These are phyloP conservation scores for Sordariomycetes sp. DNA, from an alignment of 2,329 filamentous ascomycete genomes.

Conservation along the genomic window DNA sequence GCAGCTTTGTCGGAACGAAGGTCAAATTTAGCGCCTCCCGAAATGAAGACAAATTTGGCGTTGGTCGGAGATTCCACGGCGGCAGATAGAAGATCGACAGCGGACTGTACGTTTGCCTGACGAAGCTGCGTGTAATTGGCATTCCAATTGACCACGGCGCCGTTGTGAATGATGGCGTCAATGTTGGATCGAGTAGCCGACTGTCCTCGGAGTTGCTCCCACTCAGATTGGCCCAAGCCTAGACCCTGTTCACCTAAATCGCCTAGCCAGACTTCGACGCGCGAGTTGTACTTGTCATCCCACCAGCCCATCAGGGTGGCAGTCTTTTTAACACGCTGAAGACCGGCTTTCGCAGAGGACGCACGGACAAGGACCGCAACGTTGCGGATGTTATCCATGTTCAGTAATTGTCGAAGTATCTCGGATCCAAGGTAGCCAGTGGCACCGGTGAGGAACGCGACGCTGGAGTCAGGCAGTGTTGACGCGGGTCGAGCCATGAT, in stretches of 20 bases:
- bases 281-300: background rate
- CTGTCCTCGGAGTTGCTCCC: slow-evolving; percentile 47
- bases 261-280: slow-evolving; percentile 9
- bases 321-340: slow-evolving; percentile 46
- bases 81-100: slow-evolving; percentile 9
- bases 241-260: slow-evolving; percentile 4
- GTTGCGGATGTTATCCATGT: slow-evolving; percentile 23
- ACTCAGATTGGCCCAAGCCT: slow-evolving; percentile 34
- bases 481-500: no score
- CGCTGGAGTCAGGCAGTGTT: background rate
- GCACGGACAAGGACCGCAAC: slow-evolving; percentile 68
- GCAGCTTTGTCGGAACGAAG: no score
- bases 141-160: slow-evolving; percentile 74
- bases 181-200: slow-evolving; percentile 39
- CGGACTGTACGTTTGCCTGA: slow-evolving; percentile 56
- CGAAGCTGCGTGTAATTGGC: slow-evolving; percentile 64
- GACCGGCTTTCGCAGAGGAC: slow-evolving; percentile 45
- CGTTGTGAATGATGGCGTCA: slow-evolving; percentile 73
- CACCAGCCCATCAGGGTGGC: slow-evolving; percentile 8
- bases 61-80: slow-evolving; percentile 6
- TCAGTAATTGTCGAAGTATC: slow-evolving; percentile 62
- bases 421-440: slow-evolving; percentile 70
- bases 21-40: slow-evolving; percentile 11
- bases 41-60: slow-evolving; percentile 13
- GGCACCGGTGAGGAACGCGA: slow-evolving; percentile 67